Conservation (phyloP, 306 rosid genomes). For the Malus fusca region DNA sequence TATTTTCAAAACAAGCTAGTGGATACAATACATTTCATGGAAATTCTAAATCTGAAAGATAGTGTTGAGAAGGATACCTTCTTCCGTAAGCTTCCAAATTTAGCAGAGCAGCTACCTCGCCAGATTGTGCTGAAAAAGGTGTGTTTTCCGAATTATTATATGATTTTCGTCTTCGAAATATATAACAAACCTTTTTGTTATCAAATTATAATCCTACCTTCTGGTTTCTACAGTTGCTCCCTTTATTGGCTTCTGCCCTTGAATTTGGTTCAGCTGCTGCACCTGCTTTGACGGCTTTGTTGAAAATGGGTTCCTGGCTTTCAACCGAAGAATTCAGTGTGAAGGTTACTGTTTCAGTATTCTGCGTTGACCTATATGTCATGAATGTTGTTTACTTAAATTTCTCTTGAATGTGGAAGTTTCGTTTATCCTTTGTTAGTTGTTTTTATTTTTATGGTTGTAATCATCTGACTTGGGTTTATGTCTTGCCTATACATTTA, state of each 20-base stretch:
- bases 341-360: slow-evolving; percentile 50
- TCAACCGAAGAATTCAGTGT: slow-evolving; percentile 71
- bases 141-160: slow-evolving; percentile 13
- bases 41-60: slow-evolving; percentile 90
- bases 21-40: slow-evolving; percentile 98
- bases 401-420: background rate
- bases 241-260: slow-evolving; percentile 95
- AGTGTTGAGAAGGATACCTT: slow-evolving; percentile 97
- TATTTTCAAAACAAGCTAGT: slow-evolving; percentile 98
- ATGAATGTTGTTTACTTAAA: background rate
- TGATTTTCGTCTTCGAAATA: slow-evolving; percentile 3
- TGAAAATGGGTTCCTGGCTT: slow-evolving; percentile 97
- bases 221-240: slow-evolving; percentile 74
- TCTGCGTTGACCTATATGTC: background rate
- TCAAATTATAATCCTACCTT: slow-evolving; percentile 26
- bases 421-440: background rate
- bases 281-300: slow-evolving; percentile 89
- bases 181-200: slow-evolving; percentile 5
- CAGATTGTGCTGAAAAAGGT: slow-evolving; percentile 91
- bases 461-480: slow-evolving; percentile 11
- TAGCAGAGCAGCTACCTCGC: slow-evolving; percentile 97
- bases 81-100: slow-evolving; percentile 97
- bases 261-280: slow-evolving; percentile 99
- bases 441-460: slow-evolving; percentile 8
- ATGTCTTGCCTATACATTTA: slow-evolving; percentile 24